Conservation (phyloP, 495 filamentous ascomycete genomes). For the Penicillium longicatenatum region DNA sequence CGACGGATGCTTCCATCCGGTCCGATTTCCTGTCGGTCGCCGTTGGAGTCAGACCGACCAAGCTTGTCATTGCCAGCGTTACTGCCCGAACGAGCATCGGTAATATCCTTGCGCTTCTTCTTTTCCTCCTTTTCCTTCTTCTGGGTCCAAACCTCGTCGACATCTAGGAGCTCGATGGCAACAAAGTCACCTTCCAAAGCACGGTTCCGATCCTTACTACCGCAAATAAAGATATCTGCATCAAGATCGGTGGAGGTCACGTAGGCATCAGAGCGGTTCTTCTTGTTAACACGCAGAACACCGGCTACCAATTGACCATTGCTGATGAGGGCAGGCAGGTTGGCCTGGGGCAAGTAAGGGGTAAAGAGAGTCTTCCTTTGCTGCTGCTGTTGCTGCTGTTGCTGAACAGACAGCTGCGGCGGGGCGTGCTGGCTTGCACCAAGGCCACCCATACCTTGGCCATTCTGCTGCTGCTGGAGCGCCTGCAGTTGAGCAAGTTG, state of each 20-base stretch:
- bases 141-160: conserved; percentile 97
- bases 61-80: conserved; percentile 70
- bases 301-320: conserved; percentile 95
- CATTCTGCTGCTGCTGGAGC: conserved; percentile 82
- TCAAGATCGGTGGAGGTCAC: conserved; percentile 93
- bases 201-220: conserved; percentile 96
- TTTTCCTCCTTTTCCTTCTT: conserved; percentile 99
- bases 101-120: conserved; percentile 99
- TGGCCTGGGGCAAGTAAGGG: conserved; percentile 95
- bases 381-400: conserved; percentile 77
- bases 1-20: conserved; percentile 82
- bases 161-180: conserved; percentile 93
- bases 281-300: conserved; percentile 98
- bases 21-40: conserved; percentile 62
- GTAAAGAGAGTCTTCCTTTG: conserved; percentile 99
- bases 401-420: conserved; percentile 55
- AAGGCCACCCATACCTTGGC: conserved; percentile 66
- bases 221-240: conserved; percentile 99
- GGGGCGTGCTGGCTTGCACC: conserved; percentile 79
- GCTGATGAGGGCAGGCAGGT: conserved; percentile 82
- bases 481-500: conserved; percentile 91
- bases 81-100: conserved; percentile 77
- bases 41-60: conserved; percentile 64
- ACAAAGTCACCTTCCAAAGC: conserved; percentile 95
- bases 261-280: conserved; percentile 97